Base-by-base conservation (phyloP, 192 early-diverging fungal genomes). In the Powellomyces hirtus region DNA sequence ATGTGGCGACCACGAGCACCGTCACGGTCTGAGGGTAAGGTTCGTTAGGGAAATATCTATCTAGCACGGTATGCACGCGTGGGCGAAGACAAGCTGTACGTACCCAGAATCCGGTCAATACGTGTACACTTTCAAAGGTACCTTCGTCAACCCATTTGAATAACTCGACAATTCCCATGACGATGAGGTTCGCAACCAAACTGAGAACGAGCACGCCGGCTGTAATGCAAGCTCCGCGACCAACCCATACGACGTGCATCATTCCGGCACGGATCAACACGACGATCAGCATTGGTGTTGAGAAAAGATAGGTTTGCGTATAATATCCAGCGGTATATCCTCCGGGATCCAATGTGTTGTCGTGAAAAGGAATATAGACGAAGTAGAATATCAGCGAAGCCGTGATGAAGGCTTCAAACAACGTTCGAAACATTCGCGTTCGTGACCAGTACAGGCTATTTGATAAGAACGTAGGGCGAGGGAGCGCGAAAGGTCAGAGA, bases 261-360 rank as follows among this genome's bases (percentile, higher is more conserved):
- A 80, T 29, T 10, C 49, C 20, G 10, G 53, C 31, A 49, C 77
- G 77, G 14, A 72, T 36, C 26, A 82, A 67, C 40, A 85, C 80
- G 6, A 75, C 67, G 37, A 74, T 7, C 14, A 85, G 71, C 66
- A 82, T 59, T 4, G 76, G 66, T 6, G 81, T 81, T 4, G 68
- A 69, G 33, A 77, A 80, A 33, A 80, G 62, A 63, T 81, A 85
- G 27, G 49, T 55, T 46, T 78, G 71, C 11, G 73, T 61, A 70
- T 76, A 85, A 62, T 85, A 85, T 4, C 80, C 78, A 24, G 75
- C 64, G 14, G 36, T 44, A 18, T 66, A 38, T 1, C 82, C 82
- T 10, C 62, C 26, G 4, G 55, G 46, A 35, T 68, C 70, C 5
- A 76, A 44, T 8, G 71, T 64, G 31, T 59, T 57, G 36, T 83